These are phyloP conservation scores for Skeletonema marinoi DNA, from an alignment of 108 stramenopile species.

Conservation along the genomic window DNA sequence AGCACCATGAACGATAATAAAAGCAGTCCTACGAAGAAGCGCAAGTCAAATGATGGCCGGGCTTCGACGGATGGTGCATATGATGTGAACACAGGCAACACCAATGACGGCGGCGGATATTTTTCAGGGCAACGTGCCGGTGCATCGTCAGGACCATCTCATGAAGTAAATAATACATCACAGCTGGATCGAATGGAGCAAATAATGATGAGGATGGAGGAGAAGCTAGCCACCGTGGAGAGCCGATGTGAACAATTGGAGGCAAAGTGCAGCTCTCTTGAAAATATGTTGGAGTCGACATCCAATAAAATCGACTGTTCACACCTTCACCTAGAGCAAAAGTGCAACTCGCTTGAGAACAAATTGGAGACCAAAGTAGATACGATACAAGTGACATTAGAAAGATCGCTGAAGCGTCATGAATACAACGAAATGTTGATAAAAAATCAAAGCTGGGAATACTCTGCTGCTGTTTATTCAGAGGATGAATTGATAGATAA, in stretches of 20 bases:
- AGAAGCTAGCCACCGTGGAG: neutral
- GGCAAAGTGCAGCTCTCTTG: neutral
- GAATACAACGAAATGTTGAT: neutral
- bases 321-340: neutral
- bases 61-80: neutral
- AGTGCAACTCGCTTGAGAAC: neutral
- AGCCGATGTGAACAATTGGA: neutral
- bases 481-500: neutral
- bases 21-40: neutral
- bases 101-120: neutral
- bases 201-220: neutral
- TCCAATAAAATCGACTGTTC: no score
- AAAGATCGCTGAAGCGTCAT: neutral
- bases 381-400: neutral
- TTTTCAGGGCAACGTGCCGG: neutral
- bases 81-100: neutral
- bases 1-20: neutral
- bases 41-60: neutral
- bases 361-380: neutral
- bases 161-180: neutral
- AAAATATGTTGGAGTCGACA: neutral
- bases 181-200: neutral
- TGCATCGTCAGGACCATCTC: neutral
- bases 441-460: neutral
- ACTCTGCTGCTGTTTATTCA: neutral